phyloP scores from a whole-genome alignment of 73 alveolate genomes.

The Durusdinium trenchii region DNA sequence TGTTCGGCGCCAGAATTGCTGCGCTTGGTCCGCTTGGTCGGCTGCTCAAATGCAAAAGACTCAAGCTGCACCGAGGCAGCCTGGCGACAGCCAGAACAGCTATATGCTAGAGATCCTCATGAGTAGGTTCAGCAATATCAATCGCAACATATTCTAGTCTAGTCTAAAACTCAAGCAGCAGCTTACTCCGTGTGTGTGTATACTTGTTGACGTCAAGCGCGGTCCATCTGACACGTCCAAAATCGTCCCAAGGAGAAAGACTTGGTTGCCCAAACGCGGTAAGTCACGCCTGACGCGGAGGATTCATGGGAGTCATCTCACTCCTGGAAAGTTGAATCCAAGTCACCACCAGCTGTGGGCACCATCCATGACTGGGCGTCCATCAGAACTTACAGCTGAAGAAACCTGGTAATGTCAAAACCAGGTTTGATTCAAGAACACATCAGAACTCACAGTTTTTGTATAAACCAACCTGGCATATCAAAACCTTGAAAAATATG shows the following conservation, averaged over 20 bases:
- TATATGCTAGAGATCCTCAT: neutral
- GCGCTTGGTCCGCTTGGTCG: slow-evolving; percentile 38
- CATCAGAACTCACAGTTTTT: too few relatives aligned
- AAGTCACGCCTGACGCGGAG: neutral
- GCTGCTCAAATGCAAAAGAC: slow-evolving; percentile 27
- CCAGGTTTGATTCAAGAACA: too few relatives aligned
- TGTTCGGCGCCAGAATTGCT: neutral
- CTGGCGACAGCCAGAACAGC: neutral
- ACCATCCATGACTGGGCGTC: too few relatives aligned
- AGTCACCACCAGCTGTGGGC: too few relatives aligned
- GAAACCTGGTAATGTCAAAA: too few relatives aligned
- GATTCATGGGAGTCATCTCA: neutral
- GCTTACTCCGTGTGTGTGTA: too few relatives aligned
- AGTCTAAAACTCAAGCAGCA: neutral
- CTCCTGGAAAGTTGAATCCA: too few relatives aligned
- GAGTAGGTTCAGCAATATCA: neutral
- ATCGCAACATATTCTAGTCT: neutral
- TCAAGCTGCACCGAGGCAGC: slow-evolving; percentile 7
- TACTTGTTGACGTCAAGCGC: neutral
- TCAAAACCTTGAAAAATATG: too few relatives aligned
- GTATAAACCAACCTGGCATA: too few relatives aligned
- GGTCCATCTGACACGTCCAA: neutral
- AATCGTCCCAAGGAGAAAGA: neutral
- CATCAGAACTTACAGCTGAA: too few relatives aligned
- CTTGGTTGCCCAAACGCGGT: neutral